Conservation (phyloP, 805 yeast species). For the Ogataea nitratoaversa region DNA sequence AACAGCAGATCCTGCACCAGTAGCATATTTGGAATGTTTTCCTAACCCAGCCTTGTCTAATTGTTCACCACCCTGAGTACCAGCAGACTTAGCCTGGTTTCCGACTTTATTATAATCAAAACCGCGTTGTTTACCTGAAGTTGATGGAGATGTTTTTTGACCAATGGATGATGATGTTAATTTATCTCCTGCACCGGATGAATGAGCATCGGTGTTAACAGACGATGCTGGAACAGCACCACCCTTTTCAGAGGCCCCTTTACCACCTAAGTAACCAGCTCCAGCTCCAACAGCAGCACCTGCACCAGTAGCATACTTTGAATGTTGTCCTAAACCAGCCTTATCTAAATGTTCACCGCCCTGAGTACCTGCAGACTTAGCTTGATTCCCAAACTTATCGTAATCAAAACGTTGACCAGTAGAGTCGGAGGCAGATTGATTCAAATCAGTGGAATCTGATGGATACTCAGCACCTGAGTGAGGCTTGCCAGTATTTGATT, state of each 20-base stretch:
- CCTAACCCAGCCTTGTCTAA: slow-evolving; percentile 10
- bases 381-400: slow-evolving; percentile 5
- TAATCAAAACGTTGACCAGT: slow-evolving; percentile 4
- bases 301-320: slow-evolving; percentile 9
- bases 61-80: slow-evolving; percentile 7
- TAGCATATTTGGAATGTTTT: slow-evolving; percentile 9
- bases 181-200: no score
- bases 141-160: no score
- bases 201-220: not conserved
- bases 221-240: not conserved
- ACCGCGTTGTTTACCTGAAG: not conserved
- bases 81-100: slow-evolving; percentile 5
- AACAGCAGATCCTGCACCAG: slow-evolving; percentile 8
- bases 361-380: slow-evolving; percentile 6
- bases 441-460: slow-evolving; percentile 1
- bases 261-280: slow-evolving; percentile 6
- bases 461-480: no score
- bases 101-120: slow-evolving; percentile 5
- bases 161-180: no score
- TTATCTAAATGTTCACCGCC: slow-evolving; percentile 11
- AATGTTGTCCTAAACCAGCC: slow-evolving; percentile 10
- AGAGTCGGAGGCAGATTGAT: not conserved
- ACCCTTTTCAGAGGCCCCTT: not conserved
- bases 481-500: not conserved
- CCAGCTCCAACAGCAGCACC: slow-evolving; percentile 13